Base-by-base conservation (phyloP, 2,329 filamentous ascomycete species). In the Clarireedia hainanense region DNA sequence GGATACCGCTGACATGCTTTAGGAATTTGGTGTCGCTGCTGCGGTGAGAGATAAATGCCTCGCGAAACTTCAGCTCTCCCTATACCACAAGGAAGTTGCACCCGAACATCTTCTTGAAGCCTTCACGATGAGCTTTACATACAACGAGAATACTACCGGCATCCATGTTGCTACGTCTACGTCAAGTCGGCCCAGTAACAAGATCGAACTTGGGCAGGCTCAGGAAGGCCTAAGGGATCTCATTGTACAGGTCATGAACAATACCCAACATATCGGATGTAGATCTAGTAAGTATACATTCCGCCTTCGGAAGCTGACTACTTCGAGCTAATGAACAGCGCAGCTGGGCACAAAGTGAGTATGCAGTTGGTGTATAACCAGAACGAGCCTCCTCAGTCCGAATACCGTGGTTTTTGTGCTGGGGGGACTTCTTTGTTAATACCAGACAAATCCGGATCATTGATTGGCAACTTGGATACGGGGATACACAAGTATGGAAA, bases 11-110 rank as follows among this genome's bases (percentile, higher is more conserved):
- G 50, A 63, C 47, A 10, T 23, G 7, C 27, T 3, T 4, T 52
- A 65, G 64, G 64, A 67, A 47, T 51, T 54, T 36, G 61, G 63
- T 14, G 64, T 60, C 15, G 50, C 57, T 5, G 55, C 63, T 53
- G 64, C 63, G 17, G 47, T 67, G 9, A 52, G 60, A 24, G 56
- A 55, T 15, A 59, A 59, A 27, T 65, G 59, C 39, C 36, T 67
- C 4, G 51, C 51, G 12, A 65, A 61, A 47, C 56, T 67, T 6
- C 60, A 65, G 40, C 58, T 67, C n/a, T 60, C 61, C 17, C 49
- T 66, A 12, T 61, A 65, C 51, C 36, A 47, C 5, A 37, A 55
- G 14, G 58, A 63, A 47, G 49, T 61, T 6, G 47, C 53, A 17
- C 52, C 57, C 10, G 48, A 46, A 23, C 60, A 62, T 27, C 55